These are phyloP conservation scores for Pyrrhoderma noxium DNA, from an alignment of 1,284 basidiomycete genomes.

Conservation along the genomic window DNA sequence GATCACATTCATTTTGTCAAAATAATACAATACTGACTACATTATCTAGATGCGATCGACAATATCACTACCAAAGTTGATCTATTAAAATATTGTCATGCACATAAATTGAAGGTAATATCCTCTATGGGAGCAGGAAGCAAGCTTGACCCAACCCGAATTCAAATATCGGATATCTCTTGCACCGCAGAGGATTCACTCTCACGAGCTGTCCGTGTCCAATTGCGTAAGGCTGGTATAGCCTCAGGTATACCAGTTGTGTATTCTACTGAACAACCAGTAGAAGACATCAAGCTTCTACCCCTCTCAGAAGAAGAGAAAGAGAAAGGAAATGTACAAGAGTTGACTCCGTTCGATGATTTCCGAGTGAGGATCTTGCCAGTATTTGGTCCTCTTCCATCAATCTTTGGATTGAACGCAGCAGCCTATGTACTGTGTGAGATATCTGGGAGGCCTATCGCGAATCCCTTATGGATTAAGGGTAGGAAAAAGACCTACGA, in stretches of 20 bases:
- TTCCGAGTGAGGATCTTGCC: slow-evolving; percentile 90
- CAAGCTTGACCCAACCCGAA: slow-evolving; percentile 89
- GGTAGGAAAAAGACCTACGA: slow-evolving; percentile 81
- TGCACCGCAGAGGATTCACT: slow-evolving; percentile 92
- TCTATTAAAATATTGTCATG: slow-evolving; percentile 76
- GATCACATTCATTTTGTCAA: slow-evolving; percentile 23
- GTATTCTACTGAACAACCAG: slow-evolving; percentile 91
- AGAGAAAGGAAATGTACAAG: slow-evolving; percentile 82
- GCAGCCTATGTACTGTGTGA: slow-evolving; percentile 84
- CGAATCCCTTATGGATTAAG: slow-evolving; percentile 77
- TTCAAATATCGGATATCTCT: slow-evolving; percentile 95
- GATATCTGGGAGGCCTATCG: slow-evolving; percentile 74
- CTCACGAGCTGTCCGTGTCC: slow-evolving; percentile 81
- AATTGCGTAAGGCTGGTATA: slow-evolving; percentile 67
- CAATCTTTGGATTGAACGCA: slow-evolving; percentile 83
- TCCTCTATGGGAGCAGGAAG: slow-evolving; percentile 98
- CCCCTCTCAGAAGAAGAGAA: slow-evolving; percentile 93
- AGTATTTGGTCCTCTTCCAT: slow-evolving; percentile 79
- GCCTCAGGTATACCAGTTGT: slow-evolving; percentile 83
- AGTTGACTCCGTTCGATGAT: slow-evolving; percentile 88
- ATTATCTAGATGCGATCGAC: slow-evolving; percentile 78
- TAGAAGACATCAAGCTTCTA: slow-evolving; percentile 75
- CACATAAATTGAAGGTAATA: slow-evolving; percentile 78
- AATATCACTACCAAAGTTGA: slow-evolving; percentile 95
- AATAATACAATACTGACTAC: slow-evolving; percentile 14